phyloP scores from a whole-genome alignment of 129 eudicot species.

The Chrysanthemum makinoi region DNA sequence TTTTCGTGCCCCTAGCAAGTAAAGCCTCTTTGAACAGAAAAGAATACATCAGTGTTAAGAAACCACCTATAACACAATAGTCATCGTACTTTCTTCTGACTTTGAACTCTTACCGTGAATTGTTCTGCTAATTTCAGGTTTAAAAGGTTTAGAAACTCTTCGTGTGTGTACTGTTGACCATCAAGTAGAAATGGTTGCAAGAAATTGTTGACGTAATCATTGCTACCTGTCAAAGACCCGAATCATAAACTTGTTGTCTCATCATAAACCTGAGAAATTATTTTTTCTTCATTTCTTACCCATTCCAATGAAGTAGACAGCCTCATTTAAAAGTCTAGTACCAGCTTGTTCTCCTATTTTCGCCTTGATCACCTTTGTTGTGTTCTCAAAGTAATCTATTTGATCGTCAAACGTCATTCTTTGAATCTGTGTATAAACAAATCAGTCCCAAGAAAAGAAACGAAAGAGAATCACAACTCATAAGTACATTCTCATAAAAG shows the following conservation, averaged over 20 bases:
- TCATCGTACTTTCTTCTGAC: background rate
- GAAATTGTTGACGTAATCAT: conserved; percentile 86
- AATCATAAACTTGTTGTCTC: background rate
- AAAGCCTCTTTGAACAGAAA: conserved; percentile 52
- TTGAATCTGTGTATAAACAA: conserved; percentile 47
- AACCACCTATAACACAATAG: background rate
- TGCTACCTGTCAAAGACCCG: conserved; percentile 55
- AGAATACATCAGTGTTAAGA: background rate
- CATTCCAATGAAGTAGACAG: conserved; percentile 81
- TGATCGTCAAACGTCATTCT: conserved; percentile 86
- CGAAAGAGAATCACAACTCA: background rate
- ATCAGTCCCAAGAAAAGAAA: background rate
- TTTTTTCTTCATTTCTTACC: conserved; percentile 29
- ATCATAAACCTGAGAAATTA: background rate
- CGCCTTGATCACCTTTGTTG: conserved; percentile 54
- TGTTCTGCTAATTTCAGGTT: conserved; percentile 63
- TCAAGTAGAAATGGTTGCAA: conserved; percentile 82
- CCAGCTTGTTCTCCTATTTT: conserved; percentile 69
- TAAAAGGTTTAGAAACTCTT: conserved; percentile 60
- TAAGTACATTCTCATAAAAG: background rate
- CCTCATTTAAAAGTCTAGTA: conserved; percentile 51
- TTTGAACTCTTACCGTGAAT: conserved; percentile 41
- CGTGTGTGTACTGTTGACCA: conserved; percentile 66
- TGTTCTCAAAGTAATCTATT: conserved; percentile 60
- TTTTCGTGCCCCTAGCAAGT: conserved; percentile 74